Evolutionary conservation across 2,329 filamentous ascomycete species (phyloP).

Genomic region (Penicillium nordicum): DNA sequence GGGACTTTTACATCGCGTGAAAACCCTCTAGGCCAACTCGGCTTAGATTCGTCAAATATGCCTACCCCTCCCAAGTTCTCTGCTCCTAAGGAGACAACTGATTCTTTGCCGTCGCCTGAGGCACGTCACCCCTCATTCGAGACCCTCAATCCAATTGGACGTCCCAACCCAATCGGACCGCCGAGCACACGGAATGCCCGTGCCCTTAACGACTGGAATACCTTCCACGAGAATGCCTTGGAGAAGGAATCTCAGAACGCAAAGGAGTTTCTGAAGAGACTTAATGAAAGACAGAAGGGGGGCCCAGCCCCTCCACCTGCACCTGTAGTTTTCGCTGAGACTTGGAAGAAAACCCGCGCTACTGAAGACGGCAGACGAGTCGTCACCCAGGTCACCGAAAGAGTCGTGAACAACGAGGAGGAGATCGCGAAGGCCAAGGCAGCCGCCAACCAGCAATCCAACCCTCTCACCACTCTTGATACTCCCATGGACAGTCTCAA

Average conservation of each 20-base stretch:
- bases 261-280: slow-evolving; percentile 40
- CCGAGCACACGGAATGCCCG: slow-evolving; percentile 36
- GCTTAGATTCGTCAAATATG: slow-evolving; percentile 40
- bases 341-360: slow-evolving; percentile 46
- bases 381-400: slow-evolving; percentile 35
- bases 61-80: slow-evolving; percentile 32
- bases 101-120: slow-evolving; percentile 41
- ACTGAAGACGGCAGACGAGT: slow-evolving; percentile 43
- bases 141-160: slow-evolving; percentile 39
- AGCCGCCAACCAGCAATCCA: slow-evolving; percentile 23
- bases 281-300: slow-evolving; percentile 33
- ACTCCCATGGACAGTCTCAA: slow-evolving; percentile 9
- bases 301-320: slow-evolving; percentile 21
- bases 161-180: slow-evolving; percentile 47
- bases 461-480: slow-evolving; percentile 37
- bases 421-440: not conserved
- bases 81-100: slow-evolving; percentile 34
- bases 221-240: slow-evolving; percentile 41
- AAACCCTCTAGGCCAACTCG: slow-evolving; percentile 40
- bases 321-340: slow-evolving; percentile 42
- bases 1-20: slow-evolving; percentile 46
- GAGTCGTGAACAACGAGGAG: slow-evolving; percentile 11
- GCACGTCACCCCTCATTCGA: slow-evolving; percentile 38
- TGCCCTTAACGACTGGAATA: slow-evolving; percentile 42
- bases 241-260: slow-evolving; percentile 43